Evolutionary conservation across 148 eudicot species (phyloP).

Genomic region (Chenopodium album): DNA sequence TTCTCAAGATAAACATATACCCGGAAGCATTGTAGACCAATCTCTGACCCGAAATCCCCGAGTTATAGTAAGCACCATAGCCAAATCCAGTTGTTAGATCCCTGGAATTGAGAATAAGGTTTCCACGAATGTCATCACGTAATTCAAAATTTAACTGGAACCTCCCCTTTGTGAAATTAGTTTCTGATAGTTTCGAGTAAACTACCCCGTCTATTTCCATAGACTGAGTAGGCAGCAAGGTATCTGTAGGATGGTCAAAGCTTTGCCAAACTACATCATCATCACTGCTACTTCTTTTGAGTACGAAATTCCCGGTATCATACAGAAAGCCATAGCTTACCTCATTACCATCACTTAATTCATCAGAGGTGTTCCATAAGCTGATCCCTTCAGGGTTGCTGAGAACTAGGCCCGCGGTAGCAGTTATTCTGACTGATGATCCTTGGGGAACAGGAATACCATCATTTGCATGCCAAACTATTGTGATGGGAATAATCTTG

Average conservation of each 20-base stretch:
- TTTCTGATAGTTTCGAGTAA: constrained; percentile 27
- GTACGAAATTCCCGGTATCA: constrained; percentile 51
- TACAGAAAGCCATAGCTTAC: constrained; percentile 35
- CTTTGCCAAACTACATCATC: constrained; percentile 38
- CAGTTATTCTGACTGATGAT: constrained; percentile 38
- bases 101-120: neutral
- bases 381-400: constrained; percentile 36
- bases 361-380: constrained; percentile 28
- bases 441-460: constrained; percentile 32
- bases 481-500: constrained; percentile 43
- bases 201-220: constrained; percentile 20
- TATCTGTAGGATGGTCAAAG: constrained; percentile 46
- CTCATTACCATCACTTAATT: neutral
- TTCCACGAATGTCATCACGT: neutral
- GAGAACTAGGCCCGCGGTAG: constrained; percentile 41
- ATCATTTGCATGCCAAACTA: constrained; percentile 45
- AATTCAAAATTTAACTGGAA: constrained; percentile 23
- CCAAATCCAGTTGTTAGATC: neutral
- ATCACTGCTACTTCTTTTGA: constrained; percentile 4
- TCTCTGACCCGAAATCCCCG: neutral
- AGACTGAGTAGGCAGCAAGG: constrained; percentile 47
- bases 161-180: constrained; percentile 43
- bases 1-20: constrained; percentile 28
- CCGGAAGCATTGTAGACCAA: constrained; percentile 31
- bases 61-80: neutral